phyloP scores from a whole-genome alignment of 495 filamentous ascomycete species.

The Podospora bellae-mahoneyi region DNA sequence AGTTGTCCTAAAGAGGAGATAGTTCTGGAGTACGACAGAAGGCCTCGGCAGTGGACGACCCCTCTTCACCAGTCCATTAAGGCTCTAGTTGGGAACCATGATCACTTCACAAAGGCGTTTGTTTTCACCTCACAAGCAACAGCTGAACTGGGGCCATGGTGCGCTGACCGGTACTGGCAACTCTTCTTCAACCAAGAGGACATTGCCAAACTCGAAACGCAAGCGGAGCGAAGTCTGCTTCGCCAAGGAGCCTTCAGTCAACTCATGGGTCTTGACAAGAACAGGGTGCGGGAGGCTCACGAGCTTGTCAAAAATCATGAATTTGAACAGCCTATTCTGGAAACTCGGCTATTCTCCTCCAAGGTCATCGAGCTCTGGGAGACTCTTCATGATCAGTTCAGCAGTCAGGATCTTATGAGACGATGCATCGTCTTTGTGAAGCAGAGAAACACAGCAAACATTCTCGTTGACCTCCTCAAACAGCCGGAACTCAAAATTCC shows the following conservation, averaged over 20 bases:
- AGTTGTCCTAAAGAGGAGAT: conserved; percentile 57
- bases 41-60: conserved; percentile 57
- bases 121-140: conserved; percentile 54
- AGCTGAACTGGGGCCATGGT: conserved; percentile 78
- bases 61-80: conserved; percentile 57
- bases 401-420: conserved; percentile 45
- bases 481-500: conserved; percentile 50
- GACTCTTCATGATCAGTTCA: conserved; percentile 58
- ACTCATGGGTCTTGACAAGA: conserved; percentile 48
- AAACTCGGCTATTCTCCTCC: conserved; percentile 54
- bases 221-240: conserved; percentile 45
- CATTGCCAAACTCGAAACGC: conserved; percentile 57
- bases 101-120: conserved; percentile 58
- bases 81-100: conserved; percentile 53
- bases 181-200: conserved; percentile 67
- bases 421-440: conserved; percentile 90
- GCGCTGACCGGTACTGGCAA: conserved; percentile 76
- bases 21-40: conserved; percentile 54
- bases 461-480: conserved; percentile 64
- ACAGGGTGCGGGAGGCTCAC: conserved; percentile 58
- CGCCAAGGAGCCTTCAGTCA: conserved; percentile 34
- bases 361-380: conserved; percentile 66
- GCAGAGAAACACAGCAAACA: conserved; percentile 69
- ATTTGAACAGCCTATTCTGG: conserved; percentile 44
- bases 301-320: conserved; percentile 51